Base-by-base conservation (phyloP, 2,329 filamentous ascomycete species). In the Stachybotrys chlorohalonatus region DNA sequence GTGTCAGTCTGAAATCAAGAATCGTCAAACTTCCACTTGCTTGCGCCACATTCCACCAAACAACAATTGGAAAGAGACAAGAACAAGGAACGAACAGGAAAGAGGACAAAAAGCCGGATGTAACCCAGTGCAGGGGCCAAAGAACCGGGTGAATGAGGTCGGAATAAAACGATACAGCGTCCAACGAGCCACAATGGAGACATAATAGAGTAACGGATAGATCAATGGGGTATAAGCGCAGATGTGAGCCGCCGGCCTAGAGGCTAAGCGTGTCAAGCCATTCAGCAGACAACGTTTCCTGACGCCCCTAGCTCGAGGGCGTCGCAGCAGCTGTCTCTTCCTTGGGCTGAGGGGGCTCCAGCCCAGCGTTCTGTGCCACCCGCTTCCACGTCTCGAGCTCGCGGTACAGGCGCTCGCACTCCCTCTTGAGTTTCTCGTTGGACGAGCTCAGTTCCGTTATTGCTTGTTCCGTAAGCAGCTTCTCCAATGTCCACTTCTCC, bases 401-500 rank as follows among this genome's bases (percentile, higher is more conserved):
- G 52, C 86, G 78, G 76, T 89, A 92, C 24, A 88, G 83, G 39
- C 87, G 79, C 67, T 91, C 86, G 61, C 86, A 89, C 66, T 94
- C 89, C 42, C 79, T 78, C 75, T 93, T 93, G 59, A 93, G 81
- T 73, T 92, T 94, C 62, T 95, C 90, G 64, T 93, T 95, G 59
- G 87, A 92, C 32, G 85, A 81, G 65, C 87, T 93, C 52, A 96
- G 83, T 71, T 97, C 93, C 15, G 86, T 85, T 61, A 95, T 93
- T 51, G 90, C 90, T 68, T 94, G 89, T 72, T 95, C 90, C 0
- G 89, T 93, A 46, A 94, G 79, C 46, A 95, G 81, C 74, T 97
- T 97, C 73, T 94, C 90, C 31, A 94, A 76, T 5, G 89, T 93
- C 89, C 89, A 94, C 72, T 96, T 91, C 69, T 96, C 93, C 59